Conservation (phyloP, 106 monocot species). For the Allium sativum region DNA sequence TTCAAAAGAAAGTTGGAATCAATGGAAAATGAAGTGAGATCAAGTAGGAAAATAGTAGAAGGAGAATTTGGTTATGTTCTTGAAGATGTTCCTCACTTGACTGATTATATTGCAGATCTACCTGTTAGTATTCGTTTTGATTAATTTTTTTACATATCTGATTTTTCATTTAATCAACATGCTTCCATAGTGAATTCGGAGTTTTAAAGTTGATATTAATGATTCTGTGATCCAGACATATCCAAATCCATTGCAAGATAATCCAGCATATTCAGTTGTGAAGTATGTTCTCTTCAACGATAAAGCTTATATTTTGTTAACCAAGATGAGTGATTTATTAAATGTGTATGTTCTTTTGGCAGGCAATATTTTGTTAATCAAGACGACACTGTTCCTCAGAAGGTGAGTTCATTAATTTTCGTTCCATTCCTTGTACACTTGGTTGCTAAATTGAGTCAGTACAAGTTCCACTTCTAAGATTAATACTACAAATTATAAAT, state of each 20-base stretch:
- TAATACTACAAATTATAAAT: not conserved
- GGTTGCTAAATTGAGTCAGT: not conserved
- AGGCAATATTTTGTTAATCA: constrained; percentile 54
- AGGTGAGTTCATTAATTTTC: constrained; percentile 17
- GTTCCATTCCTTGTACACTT: not conserved
- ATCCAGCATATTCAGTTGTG: constrained; percentile 46
- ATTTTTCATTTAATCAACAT: not conserved
- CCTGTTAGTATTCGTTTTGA: constrained; percentile 6
- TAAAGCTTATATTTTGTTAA: too few species aligned
- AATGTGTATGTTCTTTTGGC: constrained; percentile 1
- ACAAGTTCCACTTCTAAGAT: not conserved
- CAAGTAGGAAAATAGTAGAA: constrained; percentile 1
- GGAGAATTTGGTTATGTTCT: constrained; percentile 20
- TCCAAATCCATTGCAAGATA: constrained; percentile 44
- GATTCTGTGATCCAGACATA: constrained; percentile 19
- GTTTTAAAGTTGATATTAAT: not conserved
- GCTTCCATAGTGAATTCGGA: not conserved
- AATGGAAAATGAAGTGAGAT: constrained; percentile 4
- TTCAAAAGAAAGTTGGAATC: not conserved
- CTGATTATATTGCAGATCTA: constrained; percentile 16
- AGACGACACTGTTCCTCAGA: constrained; percentile 42
- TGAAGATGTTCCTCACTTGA: constrained; percentile 21
- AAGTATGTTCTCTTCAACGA: constrained; percentile 18
- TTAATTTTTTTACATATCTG: not conserved
- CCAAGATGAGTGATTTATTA: too few species aligned